These are phyloP conservation scores for Fusarium mundagurra DNA, from an alignment of 2,329 filamentous ascomycete genomes.

Conservation along the genomic window DNA sequence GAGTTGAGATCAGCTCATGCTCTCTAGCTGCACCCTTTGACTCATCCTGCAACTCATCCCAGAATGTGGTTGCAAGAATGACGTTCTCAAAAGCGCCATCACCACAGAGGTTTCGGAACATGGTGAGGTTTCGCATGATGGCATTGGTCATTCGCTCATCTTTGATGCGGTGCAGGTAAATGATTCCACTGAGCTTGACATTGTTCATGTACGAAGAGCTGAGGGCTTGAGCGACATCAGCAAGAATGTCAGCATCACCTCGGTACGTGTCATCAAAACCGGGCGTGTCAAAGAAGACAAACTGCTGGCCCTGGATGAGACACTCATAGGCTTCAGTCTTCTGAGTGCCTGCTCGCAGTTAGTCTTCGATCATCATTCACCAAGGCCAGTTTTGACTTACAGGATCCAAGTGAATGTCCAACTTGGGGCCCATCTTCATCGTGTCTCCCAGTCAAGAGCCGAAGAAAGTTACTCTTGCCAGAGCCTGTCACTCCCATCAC, in stretches of 20 bases:
- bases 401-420: neutral
- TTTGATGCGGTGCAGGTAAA: slow-evolving; percentile 7
- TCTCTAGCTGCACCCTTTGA: neutral
- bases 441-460: neutral
- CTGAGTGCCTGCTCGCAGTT: neutral
- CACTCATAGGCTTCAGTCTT: neutral
- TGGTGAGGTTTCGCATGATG: neutral
- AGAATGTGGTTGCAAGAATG: slow-evolving; percentile 1
- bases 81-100: neutral
- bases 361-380: neutral
- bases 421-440: neutral
- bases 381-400: neutral
- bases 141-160: neutral
- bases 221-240: neutral
- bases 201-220: neutral
- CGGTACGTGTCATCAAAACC: slow-evolving; percentile 26
- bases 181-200: neutral
- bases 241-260: slow-evolving; percentile 3
- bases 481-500: neutral
- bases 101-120: neutral
- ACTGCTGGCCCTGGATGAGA: neutral
- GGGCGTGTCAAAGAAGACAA: slow-evolving; percentile 15
- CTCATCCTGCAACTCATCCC: neutral
- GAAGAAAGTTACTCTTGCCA: neutral
- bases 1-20: neutral